phyloP scores from a whole-genome alignment of 805 yeast genomes.

The Pichia manshurica region DNA sequence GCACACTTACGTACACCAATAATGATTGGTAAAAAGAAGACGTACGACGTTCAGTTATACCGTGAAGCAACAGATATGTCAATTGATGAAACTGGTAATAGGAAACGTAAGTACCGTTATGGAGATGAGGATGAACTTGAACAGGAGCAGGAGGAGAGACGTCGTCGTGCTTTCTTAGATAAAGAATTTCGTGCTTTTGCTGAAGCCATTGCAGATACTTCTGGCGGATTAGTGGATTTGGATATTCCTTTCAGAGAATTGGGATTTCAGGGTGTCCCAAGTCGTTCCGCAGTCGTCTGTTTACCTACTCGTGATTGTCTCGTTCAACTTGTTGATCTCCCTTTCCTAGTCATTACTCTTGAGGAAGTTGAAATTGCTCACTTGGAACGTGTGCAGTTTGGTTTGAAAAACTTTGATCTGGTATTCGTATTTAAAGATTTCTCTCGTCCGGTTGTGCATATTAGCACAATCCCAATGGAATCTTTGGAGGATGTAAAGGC shows the following conservation, averaged over 20 bases:
- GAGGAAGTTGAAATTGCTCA: conserved; percentile 93
- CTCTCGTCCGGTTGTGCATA: conserved; percentile 78
- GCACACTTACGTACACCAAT: conserved; percentile 89
- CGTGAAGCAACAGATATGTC: conserved; percentile 95
- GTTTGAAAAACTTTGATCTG: conserved; percentile 90
- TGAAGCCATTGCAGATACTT: conserved; percentile 84
- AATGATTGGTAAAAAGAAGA: conserved; percentile 92
- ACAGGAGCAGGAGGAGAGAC: conserved; percentile 97
- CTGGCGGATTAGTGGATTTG: conserved; percentile 76
- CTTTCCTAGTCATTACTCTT: conserved; percentile 85
- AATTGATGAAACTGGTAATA: conserved; percentile 94
- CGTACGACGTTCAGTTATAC: conserved; percentile 92
- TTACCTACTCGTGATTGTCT: conserved; percentile 97
- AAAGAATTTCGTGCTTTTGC: conserved; percentile 87
- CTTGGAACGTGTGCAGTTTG: conserved; percentile 95
- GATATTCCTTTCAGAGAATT: conserved; percentile 94
- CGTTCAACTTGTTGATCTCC: conserved; percentile 90
- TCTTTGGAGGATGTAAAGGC: conserved; percentile 86
- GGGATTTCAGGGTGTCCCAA: conserved; percentile 97
- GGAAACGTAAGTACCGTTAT: conserved; percentile 78
- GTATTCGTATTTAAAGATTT: conserved; percentile 96
- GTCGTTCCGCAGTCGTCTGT: conserved; percentile 86
- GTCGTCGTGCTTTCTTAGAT: conserved; percentile 83
- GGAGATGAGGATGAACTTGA: conserved; percentile 98
- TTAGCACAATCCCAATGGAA: conserved; percentile 92